Base-by-base conservation (phyloP, 352 stramenopile genomes). In the Bremia lactucae region DNA sequence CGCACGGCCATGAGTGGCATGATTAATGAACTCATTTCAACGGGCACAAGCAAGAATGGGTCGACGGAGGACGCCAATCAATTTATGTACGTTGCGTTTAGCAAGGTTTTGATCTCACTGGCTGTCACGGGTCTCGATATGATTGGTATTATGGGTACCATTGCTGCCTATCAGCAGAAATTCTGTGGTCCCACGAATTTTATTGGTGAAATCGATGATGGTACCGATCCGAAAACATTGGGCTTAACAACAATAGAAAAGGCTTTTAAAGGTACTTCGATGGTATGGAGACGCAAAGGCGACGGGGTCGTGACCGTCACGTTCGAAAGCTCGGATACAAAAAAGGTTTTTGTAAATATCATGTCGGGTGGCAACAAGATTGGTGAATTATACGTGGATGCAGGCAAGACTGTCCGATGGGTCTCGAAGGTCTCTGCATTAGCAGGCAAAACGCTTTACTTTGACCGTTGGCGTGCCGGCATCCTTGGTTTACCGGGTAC, bases 391-490 rank as follows among this genome's bases (percentile, higher is more conserved):
- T 31, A 55, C 0, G 39, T 81, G 11, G 39, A 59, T 18, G 56
- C 52, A 10, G 68, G 68, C 1, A 18, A 22, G 6, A 63, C 8
- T 1, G 60, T 48, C 11, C 33, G 39, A 9, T 81, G 68, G 68
- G 62, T 23, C 6, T 66, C 62, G 13, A 65, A 39, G 3, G 48
- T 75, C 11, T 39, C 46, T 4, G 34, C 29, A 0, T 54, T 77
- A 20, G 49, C 65, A 4, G 65, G 72, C 34, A 85, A 80, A 52
- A 86, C 75, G 11, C 18, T 86, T 31, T 88, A 84, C 53, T 21
- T 85, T 47, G 70, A 83, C 36, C 75, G 72, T 7, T 85, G 70
- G 68, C 72, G 75, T 8, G 52, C 68, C 3, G 66, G 64, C 21
- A 62, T 81, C 20, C 49, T 83, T 4, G 67, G 72, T 20, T 39